A percentile compares a stretch with the other conserved stretches of the same genome.
phyloP scores from a whole-genome alignment of 208 protist species.

The Entamoeba moshkovskii region DNA sequence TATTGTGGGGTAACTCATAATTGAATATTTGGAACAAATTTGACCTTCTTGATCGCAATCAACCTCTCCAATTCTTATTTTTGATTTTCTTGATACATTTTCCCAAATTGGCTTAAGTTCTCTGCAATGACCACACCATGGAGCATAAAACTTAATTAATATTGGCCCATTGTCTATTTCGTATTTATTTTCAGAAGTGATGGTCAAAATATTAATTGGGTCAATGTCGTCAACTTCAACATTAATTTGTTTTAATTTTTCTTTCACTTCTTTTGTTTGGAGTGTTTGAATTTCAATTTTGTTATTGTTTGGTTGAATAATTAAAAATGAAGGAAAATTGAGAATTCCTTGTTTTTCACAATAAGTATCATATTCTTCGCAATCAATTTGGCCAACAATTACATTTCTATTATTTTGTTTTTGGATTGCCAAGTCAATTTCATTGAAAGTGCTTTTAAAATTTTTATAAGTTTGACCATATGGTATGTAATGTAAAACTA shows the following conservation, averaged over 20 bases:
- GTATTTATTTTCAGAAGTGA: not conserved
- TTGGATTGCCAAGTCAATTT: not conserved
- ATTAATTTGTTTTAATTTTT: not conserved
- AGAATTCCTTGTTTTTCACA: not conserved
- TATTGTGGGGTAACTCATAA: slow-evolving; percentile 16
- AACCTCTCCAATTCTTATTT: slow-evolving; percentile 10
- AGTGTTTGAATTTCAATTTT: not conserved
- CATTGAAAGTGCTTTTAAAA: not conserved
- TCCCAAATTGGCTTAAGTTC: slow-evolving; percentile 14
- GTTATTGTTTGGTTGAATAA: not conserved
- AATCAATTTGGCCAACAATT: not conserved
- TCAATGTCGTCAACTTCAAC: not conserved
- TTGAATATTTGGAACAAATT: slow-evolving; percentile 1
- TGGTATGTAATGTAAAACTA: not conserved
- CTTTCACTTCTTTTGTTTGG: not conserved
- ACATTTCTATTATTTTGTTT: not conserved
- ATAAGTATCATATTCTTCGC: not conserved
- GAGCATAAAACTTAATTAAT: slow-evolving; percentile 23
- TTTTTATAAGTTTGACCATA: not conserved
- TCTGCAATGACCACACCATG: slow-evolving; percentile 29
- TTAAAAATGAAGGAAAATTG: not conserved
- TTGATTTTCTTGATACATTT: not conserved
- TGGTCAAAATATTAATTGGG: not conserved
- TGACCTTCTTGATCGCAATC: slow-evolving; percentile 1
- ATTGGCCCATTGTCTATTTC: not conserved